phyloP scores from a whole-genome alignment of 2,329 filamentous ascomycete genomes.

The Fusarium sororula region DNA sequence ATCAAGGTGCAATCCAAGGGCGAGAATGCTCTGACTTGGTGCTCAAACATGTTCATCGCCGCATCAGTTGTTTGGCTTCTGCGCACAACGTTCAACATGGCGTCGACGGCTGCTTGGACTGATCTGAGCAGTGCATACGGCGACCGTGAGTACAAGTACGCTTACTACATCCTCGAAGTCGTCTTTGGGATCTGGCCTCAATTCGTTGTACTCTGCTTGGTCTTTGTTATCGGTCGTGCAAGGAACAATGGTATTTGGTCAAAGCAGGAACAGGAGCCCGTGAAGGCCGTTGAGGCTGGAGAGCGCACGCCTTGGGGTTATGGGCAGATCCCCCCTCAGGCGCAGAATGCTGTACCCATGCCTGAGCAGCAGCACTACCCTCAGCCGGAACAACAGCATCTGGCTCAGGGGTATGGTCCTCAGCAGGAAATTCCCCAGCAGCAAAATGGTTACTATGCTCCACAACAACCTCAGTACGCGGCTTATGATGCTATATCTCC shows the following conservation, averaged over 20 bases:
- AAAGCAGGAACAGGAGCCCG: conserved; percentile 20
- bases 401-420: background rate
- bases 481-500: background rate
- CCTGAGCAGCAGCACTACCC: conserved; percentile 3
- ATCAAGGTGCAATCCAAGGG: conserved; percentile 29
- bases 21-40: conserved; percentile 24
- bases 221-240: conserved; percentile 41
- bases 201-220: conserved; percentile 39
- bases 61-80: conserved; percentile 40
- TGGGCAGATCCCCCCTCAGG: conserved; percentile 16
- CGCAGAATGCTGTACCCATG: background rate
- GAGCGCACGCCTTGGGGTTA: conserved; percentile 35
- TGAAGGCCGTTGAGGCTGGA: conserved; percentile 9
- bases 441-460: background rate
- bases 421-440: background rate
- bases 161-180: conserved; percentile 34
- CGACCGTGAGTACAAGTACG: background rate
- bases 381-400: background rate
- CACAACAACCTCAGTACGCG: background rate
- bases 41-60: conserved; percentile 36
- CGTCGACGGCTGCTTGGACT: conserved; percentile 11
- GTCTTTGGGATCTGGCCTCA: conserved; percentile 39
- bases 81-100: conserved; percentile 37
- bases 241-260: conserved; percentile 44
- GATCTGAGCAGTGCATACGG: background rate